Percentiles rank a stretch among this genome's conserved stretches.
Evolutionary conservation across 176 grass and related monocot genomes (phyloP).

Genomic region (Raddia distichophylla): DNA sequence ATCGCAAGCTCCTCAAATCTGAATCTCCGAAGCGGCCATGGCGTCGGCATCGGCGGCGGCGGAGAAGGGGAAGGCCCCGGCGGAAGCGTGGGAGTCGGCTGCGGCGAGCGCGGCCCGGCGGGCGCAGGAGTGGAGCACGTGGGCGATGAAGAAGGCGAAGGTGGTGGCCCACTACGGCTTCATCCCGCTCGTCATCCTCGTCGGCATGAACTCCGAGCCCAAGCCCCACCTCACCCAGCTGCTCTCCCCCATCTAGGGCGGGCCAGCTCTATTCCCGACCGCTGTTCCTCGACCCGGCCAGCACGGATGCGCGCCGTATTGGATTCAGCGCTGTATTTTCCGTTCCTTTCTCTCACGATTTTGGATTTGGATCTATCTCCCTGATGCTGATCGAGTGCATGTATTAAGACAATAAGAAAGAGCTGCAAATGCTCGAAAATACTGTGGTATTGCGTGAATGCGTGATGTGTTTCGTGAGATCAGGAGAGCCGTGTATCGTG

Average conservation of each 20-base stretch:
- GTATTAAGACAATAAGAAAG: neutral
- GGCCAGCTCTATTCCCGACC: constrained; percentile 27
- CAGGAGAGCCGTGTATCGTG: too few relatives aligned
- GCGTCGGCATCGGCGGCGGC: constrained; percentile 11
- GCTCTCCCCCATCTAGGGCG: constrained; percentile 60
- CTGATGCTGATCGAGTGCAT: neutral
- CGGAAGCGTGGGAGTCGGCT: constrained; percentile 17
- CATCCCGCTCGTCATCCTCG: constrained; percentile 61
- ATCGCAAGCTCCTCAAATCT: neutral
- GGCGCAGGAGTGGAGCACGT: constrained; percentile 61
- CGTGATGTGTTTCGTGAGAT: neutral
- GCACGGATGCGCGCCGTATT: constrained; percentile 1
- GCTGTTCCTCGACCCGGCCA: constrained; percentile 37
- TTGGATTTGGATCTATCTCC: neutral
- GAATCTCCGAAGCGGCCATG: neutral
- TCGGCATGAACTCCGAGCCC: constrained; percentile 74
- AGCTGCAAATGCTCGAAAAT: neutral
- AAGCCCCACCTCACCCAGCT: constrained; percentile 53
- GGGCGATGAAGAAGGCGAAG: constrained; percentile 80
- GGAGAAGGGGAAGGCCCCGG: constrained; percentile 43
- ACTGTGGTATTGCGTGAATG: neutral
- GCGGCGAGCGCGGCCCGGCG: constrained; percentile 25
- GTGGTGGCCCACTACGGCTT: constrained; percentile 74
- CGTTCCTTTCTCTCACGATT: constrained; percentile 37
- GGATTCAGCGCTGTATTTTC: neutral